Base-by-base conservation (phyloP, 1,284 basidiomycete genomes). In the Puccinia brachypodii region DNA sequence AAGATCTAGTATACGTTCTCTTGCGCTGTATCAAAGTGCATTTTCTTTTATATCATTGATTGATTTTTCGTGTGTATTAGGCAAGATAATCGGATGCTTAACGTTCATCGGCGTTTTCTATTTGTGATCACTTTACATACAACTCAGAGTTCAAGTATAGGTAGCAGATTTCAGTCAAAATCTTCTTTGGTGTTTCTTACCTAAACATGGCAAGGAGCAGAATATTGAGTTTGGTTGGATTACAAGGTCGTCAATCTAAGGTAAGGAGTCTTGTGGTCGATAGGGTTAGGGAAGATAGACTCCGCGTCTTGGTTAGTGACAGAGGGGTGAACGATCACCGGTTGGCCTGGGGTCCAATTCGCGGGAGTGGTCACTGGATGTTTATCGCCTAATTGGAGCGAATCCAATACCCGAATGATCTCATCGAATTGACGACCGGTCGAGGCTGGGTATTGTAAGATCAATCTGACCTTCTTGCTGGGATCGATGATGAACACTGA, bases 401-500 rank as follows among this genome's bases (percentile, higher is more conserved):
- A 92, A 87, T 94, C 92, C 84, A 94, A 88, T 78, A 91, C 91
- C 78, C 96, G 92, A 83, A 97, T 87, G 85, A 97, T 92, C 88
- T 98, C 96, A 85, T 92, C 92, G 84, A 90, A 90, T 84, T 89
- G 66, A 71, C 89, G 88, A 38, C 89, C 89, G 47, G 88, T 88
- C 6, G 86, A 87, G 47, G 88, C 94, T 80, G 95, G 95, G 89
- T 99, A 99, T 47, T 94, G 89, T 84, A 99, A 87, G 53, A 91
- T 94, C 84, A 98, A 89, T 83, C 96, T 93, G 86, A 98, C 96
- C 84, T 90, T 89, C 68, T 79, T 94, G 88, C 93, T 93, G 56
- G 92, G 94, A 88, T 97, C 95, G 85, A 98, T 94, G 84, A 98
- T 88, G 87, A 96, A 97, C 83, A 97, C 95, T 25, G 94, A 96